phyloP scores from a whole-genome alignment of 352 stramenopile species.

The Phytophthora pinifolia region DNA sequence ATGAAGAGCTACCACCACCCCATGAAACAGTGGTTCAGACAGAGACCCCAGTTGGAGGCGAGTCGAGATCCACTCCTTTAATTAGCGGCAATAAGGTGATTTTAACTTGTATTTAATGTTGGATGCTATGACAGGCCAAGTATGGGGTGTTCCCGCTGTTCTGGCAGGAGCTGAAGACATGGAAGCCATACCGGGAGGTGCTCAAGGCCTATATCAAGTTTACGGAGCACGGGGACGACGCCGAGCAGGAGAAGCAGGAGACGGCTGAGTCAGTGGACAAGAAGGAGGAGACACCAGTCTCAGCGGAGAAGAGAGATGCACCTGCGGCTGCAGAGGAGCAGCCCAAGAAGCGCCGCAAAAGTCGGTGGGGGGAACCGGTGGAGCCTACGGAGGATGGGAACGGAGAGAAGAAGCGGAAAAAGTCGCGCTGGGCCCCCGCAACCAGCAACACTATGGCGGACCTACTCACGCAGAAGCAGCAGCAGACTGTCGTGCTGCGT shows the following conservation, averaged over 20 bases:
- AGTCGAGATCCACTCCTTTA: background rate
- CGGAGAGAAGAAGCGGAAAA: conserved; percentile 72
- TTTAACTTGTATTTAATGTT: conserved; percentile 1
- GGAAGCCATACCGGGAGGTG: conserved; percentile 92
- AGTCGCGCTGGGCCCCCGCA: conserved; percentile 75
- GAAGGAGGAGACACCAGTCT: background rate
- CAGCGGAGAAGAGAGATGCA: conserved; percentile 20
- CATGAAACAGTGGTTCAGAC: conserved; percentile 89
- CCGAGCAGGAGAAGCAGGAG: conserved; percentile 15
- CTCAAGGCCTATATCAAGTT: conserved; percentile 90
- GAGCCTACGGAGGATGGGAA: conserved; percentile 23
- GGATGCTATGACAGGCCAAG: conserved; percentile 39
- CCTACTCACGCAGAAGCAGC: conserved; percentile 57
- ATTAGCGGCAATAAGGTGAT: conserved; percentile 1
- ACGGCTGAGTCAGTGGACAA: background rate
- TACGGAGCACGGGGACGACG: conserved; percentile 48
- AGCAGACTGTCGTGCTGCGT: conserved; percentile 73
- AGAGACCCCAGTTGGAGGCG: conserved; percentile 53
- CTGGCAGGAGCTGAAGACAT: conserved; percentile 95
- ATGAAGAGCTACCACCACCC: conserved; percentile 87
- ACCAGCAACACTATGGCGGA: conserved; percentile 46
- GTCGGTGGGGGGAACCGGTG: conserved; percentile 81
- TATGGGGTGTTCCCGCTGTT: conserved; percentile 93
- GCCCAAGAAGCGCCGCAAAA: conserved; percentile 79
- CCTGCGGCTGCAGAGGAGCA: conserved; percentile 29